These are phyloP conservation scores for Fusarium cyanostomum DNA, from an alignment of 2,329 filamentous ascomycete species.

Conservation along the genomic window DNA sequence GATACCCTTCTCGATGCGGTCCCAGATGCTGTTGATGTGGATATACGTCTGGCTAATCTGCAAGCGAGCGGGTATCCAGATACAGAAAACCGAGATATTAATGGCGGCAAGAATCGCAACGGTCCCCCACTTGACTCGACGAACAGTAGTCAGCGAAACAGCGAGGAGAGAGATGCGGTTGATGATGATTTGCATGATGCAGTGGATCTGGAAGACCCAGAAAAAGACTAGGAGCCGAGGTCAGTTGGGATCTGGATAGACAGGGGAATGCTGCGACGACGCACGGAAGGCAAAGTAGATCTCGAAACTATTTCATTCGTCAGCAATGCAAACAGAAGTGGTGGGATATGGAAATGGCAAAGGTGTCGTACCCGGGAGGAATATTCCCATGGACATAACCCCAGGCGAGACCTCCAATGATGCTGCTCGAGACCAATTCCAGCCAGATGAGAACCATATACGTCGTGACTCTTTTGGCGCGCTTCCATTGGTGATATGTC, in stretches of 20 bases:
- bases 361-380: constrained; percentile 31
- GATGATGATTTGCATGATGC: constrained; percentile 62
- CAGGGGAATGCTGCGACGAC: background rate
- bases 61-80: constrained; percentile 61
- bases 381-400: constrained; percentile 48
- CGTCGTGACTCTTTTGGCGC: constrained; percentile 46
- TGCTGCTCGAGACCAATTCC: constrained; percentile 48
- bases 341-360: background rate
- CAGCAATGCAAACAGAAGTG: background rate
- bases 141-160: constrained; percentile 48
- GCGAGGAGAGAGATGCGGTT: constrained; percentile 60
- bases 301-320: constrained; percentile 43
- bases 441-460: constrained; percentile 55
- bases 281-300: constrained; percentile 38
- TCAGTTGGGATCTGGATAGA: constrained; percentile 9
- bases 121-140: constrained; percentile 55
- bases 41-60: constrained; percentile 52
- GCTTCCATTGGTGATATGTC: constrained; percentile 45
- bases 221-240: constrained; percentile 43
- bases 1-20: constrained; percentile 59
- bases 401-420: constrained; percentile 50
- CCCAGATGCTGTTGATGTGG: constrained; percentile 58
- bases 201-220: constrained; percentile 51
- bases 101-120: constrained; percentile 53
- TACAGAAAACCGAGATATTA: constrained; percentile 60